Conservation (phyloP, 306 rosid genomes). For the cucumber (Cucumis sativus) region DNA sequence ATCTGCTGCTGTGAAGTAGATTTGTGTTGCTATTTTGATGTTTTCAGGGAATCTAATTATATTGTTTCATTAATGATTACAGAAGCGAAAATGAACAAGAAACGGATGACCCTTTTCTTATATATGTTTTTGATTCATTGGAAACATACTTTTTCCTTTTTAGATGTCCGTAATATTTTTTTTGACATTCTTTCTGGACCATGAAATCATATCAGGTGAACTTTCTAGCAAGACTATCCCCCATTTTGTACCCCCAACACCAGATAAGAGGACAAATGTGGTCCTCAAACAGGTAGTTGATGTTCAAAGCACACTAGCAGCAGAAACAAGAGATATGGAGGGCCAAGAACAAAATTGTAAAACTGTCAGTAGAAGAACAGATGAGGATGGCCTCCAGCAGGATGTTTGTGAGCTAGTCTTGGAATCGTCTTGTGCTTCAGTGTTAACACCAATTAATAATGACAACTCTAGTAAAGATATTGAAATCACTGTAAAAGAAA, state of each 20-base stretch:
- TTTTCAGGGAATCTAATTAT: not conserved
- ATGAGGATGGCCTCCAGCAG: slow-evolving; percentile 14
- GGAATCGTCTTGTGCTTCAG: slow-evolving; percentile 21
- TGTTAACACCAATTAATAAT: slow-evolving; percentile 21
- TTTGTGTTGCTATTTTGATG: not conserved
- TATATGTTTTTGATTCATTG: not conserved
- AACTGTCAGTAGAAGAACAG: slow-evolving; percentile 7
- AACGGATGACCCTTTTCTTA: not conserved
- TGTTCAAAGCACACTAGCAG: slow-evolving; percentile 9
- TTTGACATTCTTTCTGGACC: not conserved
- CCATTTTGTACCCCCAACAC: slow-evolving; percentile 34
- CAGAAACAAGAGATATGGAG: slow-evolving; percentile 14
- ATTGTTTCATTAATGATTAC: not conserved
- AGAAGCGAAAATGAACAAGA: not conserved
- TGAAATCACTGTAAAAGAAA: slow-evolving; percentile 19
- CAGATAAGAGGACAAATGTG: slow-evolving; percentile 22
- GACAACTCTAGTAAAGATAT: slow-evolving; percentile 21
- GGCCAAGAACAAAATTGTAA: slow-evolving; percentile 14
- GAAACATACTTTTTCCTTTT: not conserved
- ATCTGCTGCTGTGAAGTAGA: not conserved
- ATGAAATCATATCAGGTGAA: slow-evolving; percentile 2
- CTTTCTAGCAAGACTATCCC: slow-evolving; percentile 15
- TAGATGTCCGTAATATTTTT: not conserved
- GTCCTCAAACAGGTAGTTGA: slow-evolving; percentile 18
- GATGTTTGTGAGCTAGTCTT: slow-evolving; percentile 16